Evolutionary conservation across 108 stramenopile species (phyloP).

Genomic region (Discostella pseudostelligera): DNA sequence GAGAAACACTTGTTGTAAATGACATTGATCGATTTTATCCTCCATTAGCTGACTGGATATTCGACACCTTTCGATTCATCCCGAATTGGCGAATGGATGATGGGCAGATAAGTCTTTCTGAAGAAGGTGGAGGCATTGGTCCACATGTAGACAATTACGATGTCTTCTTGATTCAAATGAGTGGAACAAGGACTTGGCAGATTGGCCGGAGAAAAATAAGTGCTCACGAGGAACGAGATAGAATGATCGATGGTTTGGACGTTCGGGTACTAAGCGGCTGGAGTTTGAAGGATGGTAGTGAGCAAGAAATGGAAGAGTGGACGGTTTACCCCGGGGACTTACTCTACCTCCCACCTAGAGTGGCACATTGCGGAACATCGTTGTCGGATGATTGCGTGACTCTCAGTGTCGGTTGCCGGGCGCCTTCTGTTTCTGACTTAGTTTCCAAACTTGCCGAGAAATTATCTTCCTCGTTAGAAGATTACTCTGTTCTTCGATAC

Average conservation of each 20-base stretch:
- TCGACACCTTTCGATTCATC: slow-evolving; percentile 46
- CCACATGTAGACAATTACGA: slow-evolving; percentile 95
- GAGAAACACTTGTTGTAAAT: slow-evolving; percentile 73
- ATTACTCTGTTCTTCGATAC: slow-evolving; percentile 46
- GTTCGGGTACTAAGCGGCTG: slow-evolving; percentile 65
- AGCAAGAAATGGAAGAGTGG: slow-evolving; percentile 39
- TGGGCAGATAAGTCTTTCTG: slow-evolving; percentile 83
- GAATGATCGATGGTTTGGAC: slow-evolving; percentile 58
- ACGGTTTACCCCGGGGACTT: slow-evolving; percentile 82
- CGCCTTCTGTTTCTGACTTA: slow-evolving; percentile 80
- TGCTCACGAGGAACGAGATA: slow-evolving; percentile 56
- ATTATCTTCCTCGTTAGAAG: slow-evolving; percentile 41
- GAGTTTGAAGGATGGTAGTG: slow-evolving; percentile 11
- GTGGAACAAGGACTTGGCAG: slow-evolving; percentile 74
- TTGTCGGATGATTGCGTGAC: slow-evolving; percentile 75
- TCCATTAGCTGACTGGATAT: slow-evolving; percentile 75
- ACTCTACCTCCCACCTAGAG: slow-evolving; percentile 91
- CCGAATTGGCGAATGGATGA: slow-evolving; percentile 86
- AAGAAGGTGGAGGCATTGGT: slow-evolving; percentile 81
- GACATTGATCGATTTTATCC: slow-evolving; percentile 82
- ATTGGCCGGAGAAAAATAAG: slow-evolving; percentile 54
- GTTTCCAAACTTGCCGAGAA: slow-evolving; percentile 59
- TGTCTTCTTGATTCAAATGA: slow-evolving; percentile 92
- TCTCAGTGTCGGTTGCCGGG: slow-evolving; percentile 80
- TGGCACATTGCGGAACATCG: slow-evolving; percentile 85